A percentile compares a stretch with the other conserved stretches of the same genome.
These are phyloP conservation scores for Austroboletus novae-zelandiae DNA, from an alignment of 1,284 basidiomycete species.

Conservation along the genomic window DNA sequence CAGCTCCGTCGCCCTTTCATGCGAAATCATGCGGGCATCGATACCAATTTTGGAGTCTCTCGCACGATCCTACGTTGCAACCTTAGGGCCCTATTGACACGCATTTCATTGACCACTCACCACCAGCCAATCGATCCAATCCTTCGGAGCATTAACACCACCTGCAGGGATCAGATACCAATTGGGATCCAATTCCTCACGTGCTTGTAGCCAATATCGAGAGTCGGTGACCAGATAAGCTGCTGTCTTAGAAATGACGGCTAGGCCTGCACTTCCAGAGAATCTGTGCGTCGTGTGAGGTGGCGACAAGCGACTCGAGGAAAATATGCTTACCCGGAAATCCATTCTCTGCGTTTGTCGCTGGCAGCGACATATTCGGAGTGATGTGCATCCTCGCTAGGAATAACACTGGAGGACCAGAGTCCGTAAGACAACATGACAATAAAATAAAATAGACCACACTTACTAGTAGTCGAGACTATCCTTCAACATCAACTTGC, in stretches of 20 bases:
- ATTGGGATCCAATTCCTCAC: constrained; percentile 69
- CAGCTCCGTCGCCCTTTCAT: constrained; percentile 64
- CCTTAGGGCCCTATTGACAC: constrained; percentile 4
- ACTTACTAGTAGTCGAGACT: constrained; percentile 85
- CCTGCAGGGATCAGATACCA: constrained; percentile 80
- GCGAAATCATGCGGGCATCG: constrained; percentile 85
- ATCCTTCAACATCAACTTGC: constrained; percentile 70
- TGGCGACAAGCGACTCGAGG: not conserved
- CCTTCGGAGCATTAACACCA: constrained; percentile 51
- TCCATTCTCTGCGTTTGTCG: constrained; percentile 82
- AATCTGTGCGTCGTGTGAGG: constrained; percentile 51
- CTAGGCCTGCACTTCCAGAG: constrained; percentile 82
- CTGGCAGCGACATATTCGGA: constrained; percentile 83
- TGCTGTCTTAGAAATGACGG: constrained; percentile 64
- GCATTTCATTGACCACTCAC: constrained; percentile 37
- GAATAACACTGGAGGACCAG: constrained; percentile 52
- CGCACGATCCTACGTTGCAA: constrained; percentile 44
- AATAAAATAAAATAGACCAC: constrained; percentile 1
- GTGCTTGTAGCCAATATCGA: constrained; percentile 87
- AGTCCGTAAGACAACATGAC: constrained; percentile 7
- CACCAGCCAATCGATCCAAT: constrained; percentile 79
- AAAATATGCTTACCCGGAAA: constrained; percentile 63
- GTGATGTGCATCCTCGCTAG: constrained; percentile 85
- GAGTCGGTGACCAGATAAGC: constrained; percentile 85
- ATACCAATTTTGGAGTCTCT: constrained; percentile 71